Conservation (phyloP, 2,329 filamentous ascomycete genomes). For the Dothideomycetidae sp. region DNA sequence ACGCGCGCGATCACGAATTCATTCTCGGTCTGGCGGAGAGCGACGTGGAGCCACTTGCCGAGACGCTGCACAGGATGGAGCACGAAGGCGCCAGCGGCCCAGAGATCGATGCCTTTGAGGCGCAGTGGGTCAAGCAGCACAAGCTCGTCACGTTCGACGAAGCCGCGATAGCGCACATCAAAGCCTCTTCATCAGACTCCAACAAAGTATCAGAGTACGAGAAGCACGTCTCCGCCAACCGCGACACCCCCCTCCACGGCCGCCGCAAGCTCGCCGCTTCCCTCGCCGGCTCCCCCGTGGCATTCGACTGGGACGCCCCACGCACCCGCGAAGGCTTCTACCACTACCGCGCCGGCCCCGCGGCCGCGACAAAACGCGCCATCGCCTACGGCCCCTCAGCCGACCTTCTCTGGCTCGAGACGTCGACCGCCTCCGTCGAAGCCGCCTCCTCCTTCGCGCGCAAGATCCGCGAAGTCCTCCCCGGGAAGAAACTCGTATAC, state of each 20-base stretch:
- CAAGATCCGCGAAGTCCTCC: conserved; percentile 54
- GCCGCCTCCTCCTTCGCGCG: conserved; percentile 63
- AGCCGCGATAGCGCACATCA: conserved; percentile 34
- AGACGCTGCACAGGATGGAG: conserved; percentile 85
- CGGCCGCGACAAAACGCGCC: conserved; percentile 81
- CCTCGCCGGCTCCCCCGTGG: conserved; percentile 52
- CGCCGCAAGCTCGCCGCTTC: conserved; percentile 58
- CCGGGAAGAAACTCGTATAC: conserved; percentile 84
- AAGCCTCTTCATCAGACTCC: conserved; percentile 14
- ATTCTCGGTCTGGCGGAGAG: conserved; percentile 73
- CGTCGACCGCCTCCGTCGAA: conserved; percentile 69
- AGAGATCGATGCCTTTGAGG: conserved; percentile 77
- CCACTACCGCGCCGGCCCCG: conserved; percentile 73
- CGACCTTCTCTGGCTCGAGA: conserved; percentile 95
- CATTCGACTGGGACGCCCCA: conserved; percentile 83
- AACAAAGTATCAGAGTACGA: conserved; percentile 11
- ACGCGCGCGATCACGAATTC: conserved; percentile 91
- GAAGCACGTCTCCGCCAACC: conserved; percentile 32
- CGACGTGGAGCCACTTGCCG: conserved; percentile 65
- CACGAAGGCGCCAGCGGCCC: conserved; percentile 56
- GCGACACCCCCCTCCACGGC: conserved; percentile 62
- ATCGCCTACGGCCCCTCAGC: conserved; percentile 84
- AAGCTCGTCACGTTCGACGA: conserved; percentile 86
- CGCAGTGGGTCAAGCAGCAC: conserved; percentile 74
- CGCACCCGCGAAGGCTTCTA: conserved; percentile 90